A percentile compares a stretch with the other conserved stretches of the same genome.
Evolutionary conservation across 2,329 filamentous ascomycete genomes (phyloP).

Genomic region (Verticillium dahliae): DNA sequence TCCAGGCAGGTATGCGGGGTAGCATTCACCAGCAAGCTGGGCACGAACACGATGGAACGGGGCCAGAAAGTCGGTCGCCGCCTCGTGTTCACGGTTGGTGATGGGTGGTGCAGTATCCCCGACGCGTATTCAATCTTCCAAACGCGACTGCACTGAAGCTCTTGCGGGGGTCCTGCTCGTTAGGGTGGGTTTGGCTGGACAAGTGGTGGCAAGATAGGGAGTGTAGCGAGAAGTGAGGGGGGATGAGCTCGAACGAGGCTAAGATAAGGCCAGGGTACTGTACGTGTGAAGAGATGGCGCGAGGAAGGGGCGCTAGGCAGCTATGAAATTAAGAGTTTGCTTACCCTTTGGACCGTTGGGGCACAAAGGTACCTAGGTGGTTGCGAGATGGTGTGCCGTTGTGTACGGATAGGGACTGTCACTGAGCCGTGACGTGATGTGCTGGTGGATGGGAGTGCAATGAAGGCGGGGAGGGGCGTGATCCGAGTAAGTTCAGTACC

Average conservation of each 20-base stretch:
- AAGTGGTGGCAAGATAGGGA: not conserved
- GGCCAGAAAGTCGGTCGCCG: not conserved
- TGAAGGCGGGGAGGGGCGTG: constrained; percentile 8
- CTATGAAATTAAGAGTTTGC: not conserved
- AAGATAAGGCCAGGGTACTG: not conserved
- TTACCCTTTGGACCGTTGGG: not conserved
- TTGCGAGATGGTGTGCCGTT: not conserved
- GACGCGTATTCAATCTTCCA: not conserved
- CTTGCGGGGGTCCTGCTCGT: not conserved
- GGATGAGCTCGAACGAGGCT: constrained; percentile 1
- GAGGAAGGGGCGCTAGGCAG: not conserved
- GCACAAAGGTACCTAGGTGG: not conserved
- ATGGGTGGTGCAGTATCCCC: not conserved
- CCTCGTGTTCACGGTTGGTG: not conserved
- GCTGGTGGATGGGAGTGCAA: constrained; percentile 2
- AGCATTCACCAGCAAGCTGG: not conserved
- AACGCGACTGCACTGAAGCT: constrained; percentile 1
- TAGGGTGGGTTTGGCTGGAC: not conserved
- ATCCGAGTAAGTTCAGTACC: not conserved
- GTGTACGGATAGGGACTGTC: not conserved
- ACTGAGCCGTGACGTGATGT: not conserved
- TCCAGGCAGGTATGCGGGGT: not conserved
- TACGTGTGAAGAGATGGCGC: not conserved
- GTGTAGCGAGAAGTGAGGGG: constrained; percentile 2
- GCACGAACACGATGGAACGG: not conserved